Base-by-base conservation (phyloP, 1,284 basidiomycete genomes). In the Porphyrellus sp. region DNA sequence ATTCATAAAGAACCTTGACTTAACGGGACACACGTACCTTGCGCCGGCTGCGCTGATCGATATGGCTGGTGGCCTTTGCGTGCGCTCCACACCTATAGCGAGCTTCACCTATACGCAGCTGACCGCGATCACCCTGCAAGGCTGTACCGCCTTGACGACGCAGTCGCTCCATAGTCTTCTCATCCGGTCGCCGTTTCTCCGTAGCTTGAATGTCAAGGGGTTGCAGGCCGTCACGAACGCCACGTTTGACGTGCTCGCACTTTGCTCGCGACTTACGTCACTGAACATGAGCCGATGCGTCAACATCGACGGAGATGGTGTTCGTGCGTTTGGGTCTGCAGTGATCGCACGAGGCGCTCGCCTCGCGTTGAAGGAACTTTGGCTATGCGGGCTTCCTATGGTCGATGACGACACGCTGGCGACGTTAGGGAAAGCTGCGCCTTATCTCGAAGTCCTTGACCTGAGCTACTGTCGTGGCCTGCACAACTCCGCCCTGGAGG, bases 401-500 rank as follows among this genome's bases (percentile, higher is more conserved):
- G 70, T 86, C 44, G 75, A 80, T 13, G 82, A 85, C 59, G 71
- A 73, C 8, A 77, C 82, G 55, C 78, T 96, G 75, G 65, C 70
- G 18, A 70, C 71, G 12, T 72, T 91, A 34, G 89, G 84, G 2
- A 77, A 72, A 55, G 83, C 79, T 5, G 77, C 86, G 2, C 86
- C 87, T n/a, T 72, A 77, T 58, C 77, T 96, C 12, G 85, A 91
- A 65, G 78, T 89, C n/a, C 75, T 97, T 9, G 92, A 96, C 67
- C 71, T 94, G 46, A 89, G 84, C 68, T 85, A 88, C 60, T 80
- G 81, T 48, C 74, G 75, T 25, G 79, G 83, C 45, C 68, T 96
- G 53, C 84, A 84, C 60, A 91, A 93, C 66, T 83, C 83, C 1
- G 81, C 85, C 3, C 58, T 95, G 52, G 83, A 86, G 34, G 83